Evolutionary conservation across 1,139 yeast species (phyloP), one percentile per base, ranked within the genome.

Genomic region (Nakaseomyces nivariensis): DNA sequence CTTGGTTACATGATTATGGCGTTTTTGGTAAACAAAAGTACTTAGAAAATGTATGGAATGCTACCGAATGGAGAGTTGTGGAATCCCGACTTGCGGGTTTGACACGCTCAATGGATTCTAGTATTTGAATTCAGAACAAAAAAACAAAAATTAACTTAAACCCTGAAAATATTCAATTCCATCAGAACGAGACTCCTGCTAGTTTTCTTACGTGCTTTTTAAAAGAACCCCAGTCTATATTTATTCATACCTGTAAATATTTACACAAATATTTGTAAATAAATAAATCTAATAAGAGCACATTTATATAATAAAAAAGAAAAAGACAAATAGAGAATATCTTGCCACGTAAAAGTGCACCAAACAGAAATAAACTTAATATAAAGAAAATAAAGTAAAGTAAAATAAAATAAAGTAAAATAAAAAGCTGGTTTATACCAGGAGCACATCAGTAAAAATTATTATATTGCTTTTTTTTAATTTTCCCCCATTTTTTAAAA

Each of bases 1-100:
- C 78, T 50, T 85, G 81, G 69, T 67, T 84, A 49, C 68, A 77
- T 53, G 92, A 85, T 65, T 85, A 83, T 59, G 94, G 94, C 47
- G 85, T 82, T 4, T 83, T 74, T 63, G 94, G 94, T 50, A 85
- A 85, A 66, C 76, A 72, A 53, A 63, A 69, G 52, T 85, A 84
- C 63, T 71, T 85, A 60, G 82, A 82, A 56, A 82, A 82, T 58
- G 76, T 77, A 32, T 82, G 92, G 87, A 75, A 79, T 51, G 74
- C 84, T 57, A 77, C 83, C 49, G 82, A 85, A 64, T 85, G 94
- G 94, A 74, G 75, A 43, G 71, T 77, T 31, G 84, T 83, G 13
- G 72, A 72, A 52, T 68, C 73, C 53, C 77, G 90, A 69, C 25
- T 47, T 11, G 43, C 48, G 1, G 44, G 44, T 29, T 29, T 41